These are phyloP conservation scores for Aegle marmelos DNA, from an alignment of 345 rosid species.

Conservation along the genomic window DNA sequence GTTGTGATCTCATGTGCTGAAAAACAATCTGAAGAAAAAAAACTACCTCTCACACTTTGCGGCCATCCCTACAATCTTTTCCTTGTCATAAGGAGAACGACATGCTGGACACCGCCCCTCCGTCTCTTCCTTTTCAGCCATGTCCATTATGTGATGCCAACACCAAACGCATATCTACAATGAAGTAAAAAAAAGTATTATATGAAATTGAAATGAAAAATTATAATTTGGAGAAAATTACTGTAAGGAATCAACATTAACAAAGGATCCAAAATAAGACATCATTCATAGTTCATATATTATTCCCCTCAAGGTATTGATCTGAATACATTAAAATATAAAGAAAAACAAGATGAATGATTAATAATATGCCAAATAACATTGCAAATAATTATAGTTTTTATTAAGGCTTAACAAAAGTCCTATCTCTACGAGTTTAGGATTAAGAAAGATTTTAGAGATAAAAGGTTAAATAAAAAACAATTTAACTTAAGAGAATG, in stretches of 20 bases:
- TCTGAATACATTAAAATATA: not conserved
- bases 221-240: not conserved
- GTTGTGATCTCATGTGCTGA: not conserved
- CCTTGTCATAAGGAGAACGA: conserved; percentile 83
- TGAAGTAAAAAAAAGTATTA: not conserved
- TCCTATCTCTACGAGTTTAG: not conserved
- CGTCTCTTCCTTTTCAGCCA: conserved; percentile 88
- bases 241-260: not conserved
- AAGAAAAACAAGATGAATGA: not conserved
- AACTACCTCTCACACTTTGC: conserved; percentile 67
- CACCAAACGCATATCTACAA: conserved; percentile 94
- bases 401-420: not conserved
- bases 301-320: not conserved
- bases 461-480: not conserved
- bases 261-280: not conserved
- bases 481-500: not conserved
- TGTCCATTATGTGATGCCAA: conserved; percentile 92
- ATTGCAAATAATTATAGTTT: not conserved
- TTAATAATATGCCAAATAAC: not conserved
- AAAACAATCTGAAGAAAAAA: not conserved
- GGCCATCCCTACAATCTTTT: conserved; percentile 84
- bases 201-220: not conserved
- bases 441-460: not conserved
- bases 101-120: conserved; percentile 98
- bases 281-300: not conserved